phyloP scores from a whole-genome alignment of 140 eudicot genomes.

The Erigeron philadelphicus region DNA sequence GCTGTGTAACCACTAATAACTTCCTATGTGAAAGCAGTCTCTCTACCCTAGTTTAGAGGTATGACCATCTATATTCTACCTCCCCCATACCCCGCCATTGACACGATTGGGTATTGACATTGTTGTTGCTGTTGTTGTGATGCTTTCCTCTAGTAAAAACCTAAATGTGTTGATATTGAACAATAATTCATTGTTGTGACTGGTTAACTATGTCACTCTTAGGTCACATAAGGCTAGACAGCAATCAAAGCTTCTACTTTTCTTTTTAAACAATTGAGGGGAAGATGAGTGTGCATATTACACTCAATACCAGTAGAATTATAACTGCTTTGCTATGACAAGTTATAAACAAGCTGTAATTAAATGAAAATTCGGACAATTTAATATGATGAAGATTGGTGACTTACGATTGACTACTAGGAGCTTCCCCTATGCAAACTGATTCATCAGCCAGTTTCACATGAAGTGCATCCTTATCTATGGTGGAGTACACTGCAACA shows the following conservation, averaged over 20 bases:
- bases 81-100: too few relatives aligned
- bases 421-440: constrained; percentile 99
- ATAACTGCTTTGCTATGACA: not conserved
- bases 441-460: constrained; percentile 95
- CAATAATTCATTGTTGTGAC: not conserved
- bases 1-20: not conserved
- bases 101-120: too few relatives aligned
- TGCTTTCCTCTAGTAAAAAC: not conserved
- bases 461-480: constrained; percentile 98
- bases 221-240: not conserved
- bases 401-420: constrained; percentile 96
- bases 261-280: not conserved
- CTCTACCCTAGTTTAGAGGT: too few relatives aligned
- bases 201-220: not conserved
- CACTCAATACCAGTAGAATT: not conserved
- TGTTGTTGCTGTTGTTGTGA: too few relatives aligned
- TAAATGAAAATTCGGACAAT: not conserved
- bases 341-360: not conserved
- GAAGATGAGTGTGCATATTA: not conserved
- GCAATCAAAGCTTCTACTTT: not conserved
- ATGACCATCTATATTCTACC: too few relatives aligned
- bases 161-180: not conserved
- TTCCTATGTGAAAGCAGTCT: not conserved
- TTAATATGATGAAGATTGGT: constrained; percentile 2
- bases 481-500: constrained; percentile 96